phyloP scores from a whole-genome alignment of 2,329 filamentous ascomycete species.

The Fusarium cyanostomum region DNA sequence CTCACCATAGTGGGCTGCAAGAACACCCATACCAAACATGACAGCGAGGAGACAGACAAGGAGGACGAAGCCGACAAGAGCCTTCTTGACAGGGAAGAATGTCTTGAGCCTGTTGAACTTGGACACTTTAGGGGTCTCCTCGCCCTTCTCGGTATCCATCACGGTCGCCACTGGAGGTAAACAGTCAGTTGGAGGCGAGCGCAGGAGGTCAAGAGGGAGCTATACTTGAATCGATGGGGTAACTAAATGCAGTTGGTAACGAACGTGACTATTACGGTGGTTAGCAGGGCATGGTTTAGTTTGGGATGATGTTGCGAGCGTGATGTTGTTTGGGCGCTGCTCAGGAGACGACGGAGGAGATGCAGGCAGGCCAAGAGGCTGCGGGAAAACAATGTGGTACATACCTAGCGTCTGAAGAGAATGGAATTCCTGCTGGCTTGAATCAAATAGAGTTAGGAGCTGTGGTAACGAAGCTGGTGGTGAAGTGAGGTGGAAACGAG shows the following conservation, averaged over 20 bases:
- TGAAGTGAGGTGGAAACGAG: conserved; percentile 17
- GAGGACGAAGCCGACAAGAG: conserved; percentile 17
- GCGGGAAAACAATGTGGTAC: background rate
- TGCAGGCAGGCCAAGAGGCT: background rate
- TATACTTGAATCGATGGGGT: conserved; percentile 30
- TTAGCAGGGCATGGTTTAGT: conserved; percentile 9
- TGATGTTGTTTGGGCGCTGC: background rate
- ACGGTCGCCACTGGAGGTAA: conserved; percentile 39
- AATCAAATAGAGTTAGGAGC: conserved; percentile 27
- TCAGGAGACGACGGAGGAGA: background rate
- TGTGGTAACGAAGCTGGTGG: conserved; percentile 20
- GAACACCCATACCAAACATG: conserved; percentile 45
- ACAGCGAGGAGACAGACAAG: conserved; percentile 25
- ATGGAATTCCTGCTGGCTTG: conserved; percentile 11
- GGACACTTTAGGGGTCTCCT: conserved; percentile 11
- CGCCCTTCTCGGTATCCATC: conserved; percentile 42
- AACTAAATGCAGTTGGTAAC: conserved; percentile 22
- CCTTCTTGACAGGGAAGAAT: conserved; percentile 14
- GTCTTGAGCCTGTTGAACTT: conserved; percentile 22
- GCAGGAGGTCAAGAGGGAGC: background rate
- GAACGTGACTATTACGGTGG: conserved; percentile 21
- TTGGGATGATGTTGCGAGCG: background rate
- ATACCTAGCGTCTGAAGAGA: conserved; percentile 24
- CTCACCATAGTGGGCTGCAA: conserved; percentile 44
- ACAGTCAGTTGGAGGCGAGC: conserved; percentile 22